phyloP scores from a whole-genome alignment of 768 basidiomycete species.

The Rhodotorula sphaerocarpa region DNA sequence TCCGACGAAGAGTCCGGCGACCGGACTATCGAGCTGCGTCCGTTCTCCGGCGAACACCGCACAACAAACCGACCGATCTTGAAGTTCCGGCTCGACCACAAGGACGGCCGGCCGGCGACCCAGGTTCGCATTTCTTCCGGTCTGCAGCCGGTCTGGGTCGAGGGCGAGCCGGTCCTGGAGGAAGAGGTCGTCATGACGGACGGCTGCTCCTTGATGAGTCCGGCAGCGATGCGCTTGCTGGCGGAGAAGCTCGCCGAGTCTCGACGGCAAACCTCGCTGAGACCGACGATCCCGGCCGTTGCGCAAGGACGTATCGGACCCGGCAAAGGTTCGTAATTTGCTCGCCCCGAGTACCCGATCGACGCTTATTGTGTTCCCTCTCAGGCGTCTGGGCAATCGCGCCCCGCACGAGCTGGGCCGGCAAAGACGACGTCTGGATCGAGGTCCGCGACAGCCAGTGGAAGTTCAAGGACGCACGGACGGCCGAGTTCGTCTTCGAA shows the following conservation, averaged over 20 bases:
- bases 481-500: conserved; percentile 11
- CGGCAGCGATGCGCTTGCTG: conserved; percentile 1
- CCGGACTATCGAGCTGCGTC: conserved; percentile 9
- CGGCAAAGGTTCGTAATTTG: conserved; percentile 11
- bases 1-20: no score
- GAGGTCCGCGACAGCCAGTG: conserved; percentile 31
- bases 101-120: conserved; percentile 6
- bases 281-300: background rate
- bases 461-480: conserved; percentile 25
- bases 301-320: conserved; percentile 26
- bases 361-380: no score
- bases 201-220: conserved; percentile 20
- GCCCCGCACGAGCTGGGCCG: background rate
- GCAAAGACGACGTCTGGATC: conserved; percentile 7
- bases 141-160: background rate
- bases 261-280: background rate
- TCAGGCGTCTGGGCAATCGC: conserved; percentile 26
- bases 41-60: background rate
- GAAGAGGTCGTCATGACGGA: conserved; percentile 27
- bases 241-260: background rate
- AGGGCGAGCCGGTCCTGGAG: background rate
- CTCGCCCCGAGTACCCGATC: no score
- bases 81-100: conserved; percentile 5
- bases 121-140: background rate
- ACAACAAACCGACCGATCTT: background rate